Base-by-base conservation (phyloP, 2,329 filamentous ascomycete species). In the Aureobasidium sp. region DNA sequence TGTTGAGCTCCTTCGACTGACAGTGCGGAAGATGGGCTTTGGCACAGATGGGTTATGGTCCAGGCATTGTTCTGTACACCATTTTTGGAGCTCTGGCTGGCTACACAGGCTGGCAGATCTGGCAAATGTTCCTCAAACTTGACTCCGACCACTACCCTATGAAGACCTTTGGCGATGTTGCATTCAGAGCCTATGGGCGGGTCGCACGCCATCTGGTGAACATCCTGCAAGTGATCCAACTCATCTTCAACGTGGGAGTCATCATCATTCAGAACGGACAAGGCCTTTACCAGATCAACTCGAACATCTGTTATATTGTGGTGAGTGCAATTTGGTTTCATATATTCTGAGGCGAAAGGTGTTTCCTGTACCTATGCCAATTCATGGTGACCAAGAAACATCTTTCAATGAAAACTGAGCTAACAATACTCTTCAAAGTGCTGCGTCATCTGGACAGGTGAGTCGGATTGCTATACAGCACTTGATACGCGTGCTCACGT, bases 221-320 rank as follows among this genome's bases (percentile, higher is more conserved):
- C 62, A 59, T 73, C 6, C 67, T 77, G 32, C 76, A 78, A 62
- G 70, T 68, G 9, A 66, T 76, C 25, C 75, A 77, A 50, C 68
- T 78, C 55, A 69, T 84, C 30, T 71, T 84, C 30, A 79, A 79
- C 48, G 80, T 84, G 1, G 75, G 77, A 1, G 72, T 82, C 42
- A 72, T 84, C 48, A 79, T 83, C 57, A 76, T 84, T 42, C 75
- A 72, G 54, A 82, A 79, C 50, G 82, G 81, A 3, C 78, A 84
- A 68, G 77, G 78, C 2, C 44, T 59, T 13, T 59, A 49, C 14
- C 54, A 58, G 29, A 37, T 76, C 65, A 76, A 75, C 54, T 72
- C 70, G 0, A 51, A 47, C 34, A 69, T 84, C 14, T 85, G 82
- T 72, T 85, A 80, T 68, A 74, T 78, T 11, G 54, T 48, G 21